Evolutionary conservation across 805 yeast genomes (phyloP), one percentile per base, ranked within the genome.

Genomic region (Saccharomycopsis oosterbeekiorum): DNA sequence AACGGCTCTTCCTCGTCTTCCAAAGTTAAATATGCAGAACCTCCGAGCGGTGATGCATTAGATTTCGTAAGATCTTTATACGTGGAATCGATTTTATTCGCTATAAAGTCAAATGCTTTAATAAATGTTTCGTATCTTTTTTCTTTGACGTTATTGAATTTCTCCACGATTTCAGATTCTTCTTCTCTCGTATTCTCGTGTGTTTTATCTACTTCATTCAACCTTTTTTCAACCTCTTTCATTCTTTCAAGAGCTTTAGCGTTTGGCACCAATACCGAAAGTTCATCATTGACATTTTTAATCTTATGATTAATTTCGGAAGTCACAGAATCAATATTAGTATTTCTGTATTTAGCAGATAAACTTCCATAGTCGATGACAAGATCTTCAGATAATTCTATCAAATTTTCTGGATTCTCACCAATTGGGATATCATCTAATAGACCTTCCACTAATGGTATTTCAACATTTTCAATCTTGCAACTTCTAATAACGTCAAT

Each of bases 1-100:
- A 85, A 94, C 2, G 98, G 97, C 67, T 89, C 96, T 64, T 89
- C 96, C 63, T 86, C 94, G 67, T 90, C 92, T 67, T 90, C 96
- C 42, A 91, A 73, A 0, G 93, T 86, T 61, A 94, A 76, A 64
- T 89, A 86, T 0, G 98, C 98, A n/a, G 94, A 85, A 1, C 98
- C 98, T 53, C 97, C 97, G 36, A 87, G 77, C 1, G 96, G 86
- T 39, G 89, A 82, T 0, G 85, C 80, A 67, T 65, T 15, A 71
- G 73, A 54, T 72, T 69, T 85, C 0, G 97, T 94, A 58, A 94
- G 77, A 68, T 92, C 97, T 69, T 91, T 86, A 72, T 93, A 94
- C 10, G 90, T 84, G 0, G 76, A 73, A 70, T 89, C 96, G 65
- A 94, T 86, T 60, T 81, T 79, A 1, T 76, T 78, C 3, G 93